phyloP scores from a whole-genome alignment of 129 eudicot species.

The Flaveria robusta region DNA sequence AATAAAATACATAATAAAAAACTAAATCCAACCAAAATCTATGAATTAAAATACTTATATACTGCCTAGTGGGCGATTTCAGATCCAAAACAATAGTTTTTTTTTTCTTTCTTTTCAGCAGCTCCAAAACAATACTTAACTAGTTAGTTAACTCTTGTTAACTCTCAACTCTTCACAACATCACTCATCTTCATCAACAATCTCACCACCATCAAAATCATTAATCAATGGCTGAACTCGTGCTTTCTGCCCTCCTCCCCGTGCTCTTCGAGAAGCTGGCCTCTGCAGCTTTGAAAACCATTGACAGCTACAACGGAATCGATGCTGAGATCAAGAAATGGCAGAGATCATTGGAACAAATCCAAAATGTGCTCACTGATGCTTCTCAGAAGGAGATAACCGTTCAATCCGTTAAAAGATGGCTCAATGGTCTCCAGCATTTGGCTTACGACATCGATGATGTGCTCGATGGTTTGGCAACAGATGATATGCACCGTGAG shows the following conservation, averaged over 20 bases:
- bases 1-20: too few relatives aligned
- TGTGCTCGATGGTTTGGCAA: background rate
- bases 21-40: too few relatives aligned
- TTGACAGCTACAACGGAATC: background rate
- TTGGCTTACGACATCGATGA: background rate
- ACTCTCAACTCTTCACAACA: too few relatives aligned
- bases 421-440: constrained; percentile 7
- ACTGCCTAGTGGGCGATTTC: too few relatives aligned
- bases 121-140: too few relatives aligned
- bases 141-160: too few relatives aligned
- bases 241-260: background rate
- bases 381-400: constrained; percentile 3
- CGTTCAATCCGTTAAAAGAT: background rate
- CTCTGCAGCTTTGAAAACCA: background rate
- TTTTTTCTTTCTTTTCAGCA: too few relatives aligned
- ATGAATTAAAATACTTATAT: too few relatives aligned
- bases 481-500: background rate
- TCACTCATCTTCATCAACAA: too few relatives aligned
- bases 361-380: background rate
- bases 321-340: constrained; percentile 8
- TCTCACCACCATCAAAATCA: too few relatives aligned
- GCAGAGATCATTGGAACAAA: background rate
- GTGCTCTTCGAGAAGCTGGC: background rate
- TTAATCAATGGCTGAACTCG: background rate
- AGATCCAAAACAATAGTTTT: too few relatives aligned